Conservation (phyloP, 257 asterid genomes). For the Parsonsia alboflavescens region DNA sequence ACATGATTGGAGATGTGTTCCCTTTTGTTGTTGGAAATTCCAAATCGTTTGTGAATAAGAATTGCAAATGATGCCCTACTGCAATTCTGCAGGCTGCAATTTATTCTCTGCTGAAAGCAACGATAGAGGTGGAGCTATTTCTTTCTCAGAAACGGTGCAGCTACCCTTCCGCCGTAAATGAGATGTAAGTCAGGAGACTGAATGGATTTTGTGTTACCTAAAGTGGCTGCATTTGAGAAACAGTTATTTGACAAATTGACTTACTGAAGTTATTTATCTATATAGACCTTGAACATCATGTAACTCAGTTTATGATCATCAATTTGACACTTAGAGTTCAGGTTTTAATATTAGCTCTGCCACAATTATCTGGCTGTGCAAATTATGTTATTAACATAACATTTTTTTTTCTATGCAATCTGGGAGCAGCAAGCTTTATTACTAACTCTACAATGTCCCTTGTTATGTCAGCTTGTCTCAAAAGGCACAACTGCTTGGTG, state of each 20-base stretch:
- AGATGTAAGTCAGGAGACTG: conserved; percentile 49
- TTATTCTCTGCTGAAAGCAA: conserved; percentile 66
- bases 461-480: conserved; percentile 51
- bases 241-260: neutral
- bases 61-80: neutral
- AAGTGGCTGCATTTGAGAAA: neutral
- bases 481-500: conserved; percentile 40
- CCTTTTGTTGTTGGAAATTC: neutral
- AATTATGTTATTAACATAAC: neutral
- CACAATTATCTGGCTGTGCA: neutral
- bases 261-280: neutral
- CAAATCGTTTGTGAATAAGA: neutral
- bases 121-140: conserved; percentile 56
- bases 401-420: neutral
- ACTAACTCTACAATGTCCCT: conserved; percentile 6
- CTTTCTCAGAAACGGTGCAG: conserved; percentile 67
- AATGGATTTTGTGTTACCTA: neutral
- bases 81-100: conserved; percentile 51
- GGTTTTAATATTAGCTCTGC: neutral
- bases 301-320: neutral
- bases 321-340: neutral
- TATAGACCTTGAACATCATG: neutral
- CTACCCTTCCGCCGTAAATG: conserved; percentile 51
- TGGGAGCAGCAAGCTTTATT: neutral
- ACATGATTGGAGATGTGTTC: neutral